Conservation (phyloP, 345 rosid genomes). For the Pistacia integerrima region DNA sequence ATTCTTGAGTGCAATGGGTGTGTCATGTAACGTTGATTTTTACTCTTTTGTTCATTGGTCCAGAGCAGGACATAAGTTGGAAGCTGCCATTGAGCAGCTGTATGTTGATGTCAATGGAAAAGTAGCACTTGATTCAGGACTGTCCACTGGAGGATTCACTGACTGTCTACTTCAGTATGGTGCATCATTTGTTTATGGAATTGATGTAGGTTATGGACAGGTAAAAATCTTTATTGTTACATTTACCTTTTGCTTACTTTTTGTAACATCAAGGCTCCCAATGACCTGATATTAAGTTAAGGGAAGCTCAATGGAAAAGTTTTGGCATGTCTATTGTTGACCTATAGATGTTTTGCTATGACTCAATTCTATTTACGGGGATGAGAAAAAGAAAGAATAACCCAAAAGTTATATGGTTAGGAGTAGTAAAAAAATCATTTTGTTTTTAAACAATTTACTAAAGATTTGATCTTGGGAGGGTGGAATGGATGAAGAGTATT, state of each 20-base stretch:
- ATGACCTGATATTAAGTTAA: neutral
- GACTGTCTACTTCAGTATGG: slow-evolving; percentile 95
- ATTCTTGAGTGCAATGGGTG: neutral
- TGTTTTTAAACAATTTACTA: no score
- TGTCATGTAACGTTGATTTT: slow-evolving; percentile 9
- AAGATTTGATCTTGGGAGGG: no score
- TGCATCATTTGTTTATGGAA: slow-evolving; percentile 91
- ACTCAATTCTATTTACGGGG: no score
- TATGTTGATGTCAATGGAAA: slow-evolving; percentile 81
- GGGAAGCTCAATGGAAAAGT: neutral
- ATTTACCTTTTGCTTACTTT: neutral
- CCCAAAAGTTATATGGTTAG: no score
- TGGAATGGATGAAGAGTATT: no score
- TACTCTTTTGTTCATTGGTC: slow-evolving; percentile 18
- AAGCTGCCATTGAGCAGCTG: slow-evolving; percentile 91
- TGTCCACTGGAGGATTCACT: slow-evolving; percentile 95
- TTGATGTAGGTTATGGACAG: slow-evolving; percentile 98
- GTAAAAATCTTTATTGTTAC: slow-evolving; percentile 32
- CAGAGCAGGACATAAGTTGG: slow-evolving; percentile 93
- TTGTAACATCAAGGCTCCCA: neutral
- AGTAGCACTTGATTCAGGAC: slow-evolving; percentile 93
- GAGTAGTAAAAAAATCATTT: no score
- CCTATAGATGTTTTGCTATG: neutral
- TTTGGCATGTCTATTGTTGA: neutral
- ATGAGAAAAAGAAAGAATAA: no score